Base-by-base conservation (phyloP, 2,329 filamentous ascomycete species). In the Epichloe aotearoae region DNA sequence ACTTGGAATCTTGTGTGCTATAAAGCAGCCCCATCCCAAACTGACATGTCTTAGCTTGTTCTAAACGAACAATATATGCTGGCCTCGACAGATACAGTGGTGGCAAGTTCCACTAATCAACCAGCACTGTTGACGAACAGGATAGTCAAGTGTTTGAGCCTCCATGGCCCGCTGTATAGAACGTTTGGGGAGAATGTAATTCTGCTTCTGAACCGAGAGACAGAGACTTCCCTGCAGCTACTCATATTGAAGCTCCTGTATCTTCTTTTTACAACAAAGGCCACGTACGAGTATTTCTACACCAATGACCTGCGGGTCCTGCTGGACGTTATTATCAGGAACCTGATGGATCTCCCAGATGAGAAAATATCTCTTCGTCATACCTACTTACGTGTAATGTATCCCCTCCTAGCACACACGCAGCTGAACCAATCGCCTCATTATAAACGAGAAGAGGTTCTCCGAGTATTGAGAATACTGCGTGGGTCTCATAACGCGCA, bases 11-110 rank as follows among this genome's bases (percentile, higher is more conserved):
- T 12, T 46, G 15, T 12, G 14, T 20, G 33, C 19, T 7, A 10
- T 11, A 45, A 42, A 37, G 14, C 33, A 17, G 43, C 17, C 10
- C 17, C 37, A 30, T 15, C 12, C 45, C 39, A 46, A 38, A 51
- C 59, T 62, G 47, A 63, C 57, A 36, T 7, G 4, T 11, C 46
- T 47, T 57, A 95, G 88, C 79, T 98, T 59, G 90, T 97, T 30
- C 71, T 98, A 56, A 98, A 98, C 67, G 93, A 98, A 67, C 93
- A 98, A 68, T 98, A 96, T 68, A 95, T 98, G 86, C 83, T 97
- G 50, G 75, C 80, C 19, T 79, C 73, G 58, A 86, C 76, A 53
- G 78, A 74, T 33, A 66, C 72, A 3, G 68, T 68, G 19, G 68
- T 68, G 19, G 62, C 64, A 36, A 68, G 73, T 38, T 14, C 40